phyloP scores from a whole-genome alignment of 805 yeast genomes.

The Metschnikowia picachoensis region DNA sequence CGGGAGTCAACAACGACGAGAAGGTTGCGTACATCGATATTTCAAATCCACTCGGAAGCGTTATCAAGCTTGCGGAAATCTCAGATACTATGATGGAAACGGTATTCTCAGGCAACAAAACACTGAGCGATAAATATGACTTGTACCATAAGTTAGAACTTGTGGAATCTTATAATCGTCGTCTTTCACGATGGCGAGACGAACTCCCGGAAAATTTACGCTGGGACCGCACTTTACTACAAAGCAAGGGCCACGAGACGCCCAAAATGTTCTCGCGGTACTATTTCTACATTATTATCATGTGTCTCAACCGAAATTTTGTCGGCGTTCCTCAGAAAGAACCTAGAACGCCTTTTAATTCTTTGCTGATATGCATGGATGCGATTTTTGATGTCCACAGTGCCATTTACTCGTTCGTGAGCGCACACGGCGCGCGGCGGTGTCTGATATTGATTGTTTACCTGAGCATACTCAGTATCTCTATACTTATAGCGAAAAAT shows the following conservation, averaged over 20 bases:
- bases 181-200: conserved; percentile 10
- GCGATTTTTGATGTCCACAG: conserved; percentile 7
- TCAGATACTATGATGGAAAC: conserved; percentile 12
- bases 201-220: conserved; percentile 6
- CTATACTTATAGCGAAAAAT: conserved; percentile 5
- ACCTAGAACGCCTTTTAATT: not conserved
- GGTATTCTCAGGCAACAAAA: conserved; percentile 6
- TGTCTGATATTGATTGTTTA: conserved; percentile 14
- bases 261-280: conserved; percentile 13
- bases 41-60: conserved; percentile 10
- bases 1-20: conserved; percentile 5
- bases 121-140: not conserved
- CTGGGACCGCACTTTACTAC: conserved; percentile 7
- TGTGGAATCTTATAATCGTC: conserved; percentile 6
- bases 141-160: conserved; percentile 2
- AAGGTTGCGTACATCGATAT: conserved; percentile 10
- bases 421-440: conserved; percentile 8
- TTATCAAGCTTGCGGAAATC: conserved; percentile 7
- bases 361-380: conserved; percentile 8
- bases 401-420: conserved; percentile 8
- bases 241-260: conserved; percentile 9
- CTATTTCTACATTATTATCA: conserved; percentile 12
- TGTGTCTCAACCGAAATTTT: conserved; percentile 15
- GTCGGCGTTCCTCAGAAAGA: conserved; percentile 2
- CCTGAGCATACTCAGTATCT: conserved; percentile 11